These are phyloP conservation scores for Cudoniella acicularis DNA, from an alignment of 495 filamentous ascomycete genomes.

Conservation along the genomic window DNA sequence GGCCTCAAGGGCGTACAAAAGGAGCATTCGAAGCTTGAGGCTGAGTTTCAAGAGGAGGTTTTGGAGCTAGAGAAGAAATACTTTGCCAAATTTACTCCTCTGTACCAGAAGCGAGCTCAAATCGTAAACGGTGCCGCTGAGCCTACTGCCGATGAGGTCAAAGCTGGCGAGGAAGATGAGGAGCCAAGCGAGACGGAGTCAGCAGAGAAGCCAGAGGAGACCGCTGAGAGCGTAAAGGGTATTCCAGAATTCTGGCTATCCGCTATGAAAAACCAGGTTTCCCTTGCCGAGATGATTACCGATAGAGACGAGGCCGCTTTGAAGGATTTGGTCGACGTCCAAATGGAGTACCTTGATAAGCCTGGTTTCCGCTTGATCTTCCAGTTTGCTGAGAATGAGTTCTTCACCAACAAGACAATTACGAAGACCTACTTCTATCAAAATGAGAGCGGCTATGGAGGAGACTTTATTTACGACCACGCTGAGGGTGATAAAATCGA, in stretches of 20 bases:
- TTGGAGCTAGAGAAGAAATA: slow-evolving; percentile 98
- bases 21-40: slow-evolving; percentile 96
- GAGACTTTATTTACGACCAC: slow-evolving; percentile 99
- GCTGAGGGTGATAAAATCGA: slow-evolving; percentile 97
- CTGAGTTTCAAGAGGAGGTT: slow-evolving; percentile 96
- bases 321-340: slow-evolving; percentile 87
- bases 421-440: slow-evolving; percentile 99
- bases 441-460: slow-evolving; percentile 95
- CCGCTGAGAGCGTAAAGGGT: slow-evolving; percentile 42
- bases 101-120: slow-evolving; percentile 90
- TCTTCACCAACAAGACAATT: slow-evolving; percentile 93
- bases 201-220: slow-evolving; percentile 49
- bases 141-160: slow-evolving; percentile 80
- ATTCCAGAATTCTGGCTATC: slow-evolving; percentile 99
- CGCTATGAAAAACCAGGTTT: slow-evolving; percentile 98
- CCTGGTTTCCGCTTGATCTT: slow-evolving; percentile 98
- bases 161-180: slow-evolving; percentile 78
- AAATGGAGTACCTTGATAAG: slow-evolving; percentile 98
- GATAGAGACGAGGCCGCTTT: slow-evolving; percentile 93
- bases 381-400: slow-evolving; percentile 91
- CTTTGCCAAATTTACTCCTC: slow-evolving; percentile 95
- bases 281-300: slow-evolving; percentile 95
- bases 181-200: slow-evolving; percentile 57
- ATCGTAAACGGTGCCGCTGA: slow-evolving; percentile 89
- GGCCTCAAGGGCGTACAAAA: slow-evolving; percentile 98